A percentile compares a stretch with the other conserved stretches of the same genome.
Conservation (phyloP, 2,329 filamentous ascomycete genomes). For the Amylocarpus encephaloides region DNA sequence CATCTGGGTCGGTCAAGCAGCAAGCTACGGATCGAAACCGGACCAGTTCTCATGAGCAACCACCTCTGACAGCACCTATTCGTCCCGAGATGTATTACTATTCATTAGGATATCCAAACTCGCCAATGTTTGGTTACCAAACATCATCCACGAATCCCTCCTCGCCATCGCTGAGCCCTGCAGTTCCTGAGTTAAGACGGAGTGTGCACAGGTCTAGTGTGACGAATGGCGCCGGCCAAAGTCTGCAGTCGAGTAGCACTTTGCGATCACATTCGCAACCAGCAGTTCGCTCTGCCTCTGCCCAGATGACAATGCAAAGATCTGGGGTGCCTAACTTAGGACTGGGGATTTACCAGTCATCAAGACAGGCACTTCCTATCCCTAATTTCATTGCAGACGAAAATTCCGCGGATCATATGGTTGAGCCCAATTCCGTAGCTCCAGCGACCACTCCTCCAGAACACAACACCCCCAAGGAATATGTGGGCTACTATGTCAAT, state of each 20-base stretch:
- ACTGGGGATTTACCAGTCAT: constrained; percentile 28
- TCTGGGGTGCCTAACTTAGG: constrained; percentile 34
- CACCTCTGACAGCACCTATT: constrained; percentile 52
- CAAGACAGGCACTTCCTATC: constrained; percentile 36
- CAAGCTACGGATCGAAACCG: constrained; percentile 45
- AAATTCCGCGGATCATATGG: constrained; percentile 18
- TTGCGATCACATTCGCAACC: constrained; percentile 62
- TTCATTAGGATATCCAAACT: constrained; percentile 36
- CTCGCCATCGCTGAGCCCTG: constrained; percentile 43
- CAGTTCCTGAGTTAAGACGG: constrained; percentile 48
- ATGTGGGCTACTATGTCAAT: constrained; percentile 32
- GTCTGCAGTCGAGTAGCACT: constrained; percentile 45
- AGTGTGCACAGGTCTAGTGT: constrained; percentile 49
- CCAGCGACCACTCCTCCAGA: constrained; percentile 22
- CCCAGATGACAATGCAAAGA: constrained; percentile 33
- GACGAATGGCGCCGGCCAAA: constrained; percentile 41
- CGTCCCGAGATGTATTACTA: constrained; percentile 52
- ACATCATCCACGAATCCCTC: constrained; percentile 50
- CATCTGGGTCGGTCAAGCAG: constrained; percentile 29
- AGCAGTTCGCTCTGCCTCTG: constrained; percentile 39
- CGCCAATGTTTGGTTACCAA: constrained; percentile 43
- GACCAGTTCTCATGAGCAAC: constrained; percentile 58
- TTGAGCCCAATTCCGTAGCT: constrained; percentile 13
- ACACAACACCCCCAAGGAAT: constrained; percentile 27
- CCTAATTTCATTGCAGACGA: constrained; percentile 53